A percentile compares a stretch with the other conserved stretches of the same genome.
Conservation (phyloP, 805 yeast species). For the Lachancea dasiensis region DNA sequence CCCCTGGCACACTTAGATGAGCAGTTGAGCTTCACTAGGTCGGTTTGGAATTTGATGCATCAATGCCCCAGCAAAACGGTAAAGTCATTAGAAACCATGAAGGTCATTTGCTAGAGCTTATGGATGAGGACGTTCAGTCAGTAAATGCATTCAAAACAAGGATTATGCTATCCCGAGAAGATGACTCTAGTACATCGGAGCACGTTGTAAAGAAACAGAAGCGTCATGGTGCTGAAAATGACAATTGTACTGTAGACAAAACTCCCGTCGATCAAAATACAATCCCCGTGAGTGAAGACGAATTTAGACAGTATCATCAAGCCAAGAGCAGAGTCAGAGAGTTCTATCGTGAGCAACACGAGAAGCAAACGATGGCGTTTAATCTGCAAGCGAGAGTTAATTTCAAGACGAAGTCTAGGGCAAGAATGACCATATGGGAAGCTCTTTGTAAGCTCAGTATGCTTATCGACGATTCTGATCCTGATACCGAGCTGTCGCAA, state of each 20-base stretch:
- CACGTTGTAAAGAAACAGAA: constrained; percentile 5
- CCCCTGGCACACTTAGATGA: too few species aligned
- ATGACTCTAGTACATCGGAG: constrained; percentile 2
- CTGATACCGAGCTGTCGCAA: constrained; percentile 68
- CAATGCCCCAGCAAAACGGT: background rate
- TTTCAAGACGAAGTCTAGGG: constrained; percentile 62
- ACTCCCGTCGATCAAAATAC: background rate
- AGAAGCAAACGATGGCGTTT: constrained; percentile 64
- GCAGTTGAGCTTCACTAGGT: background rate
- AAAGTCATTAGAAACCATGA: constrained; percentile 14
- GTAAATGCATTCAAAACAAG: constrained; percentile 35
- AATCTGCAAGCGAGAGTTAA: constrained; percentile 66
- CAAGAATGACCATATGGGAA: constrained; percentile 67
- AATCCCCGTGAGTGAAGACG: constrained; percentile 29
- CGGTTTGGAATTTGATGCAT: background rate
- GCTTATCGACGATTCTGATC: constrained; percentile 65
- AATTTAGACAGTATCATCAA: constrained; percentile 59
- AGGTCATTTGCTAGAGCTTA: constrained; percentile 34
- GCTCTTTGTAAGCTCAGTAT: constrained; percentile 57
- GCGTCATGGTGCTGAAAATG: background rate
- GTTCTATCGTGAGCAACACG: constrained; percentile 64
- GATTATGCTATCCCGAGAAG: constrained; percentile 15
- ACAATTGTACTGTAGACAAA: background rate
- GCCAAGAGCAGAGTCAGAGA: constrained; percentile 63
- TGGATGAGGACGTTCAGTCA: constrained; percentile 41